Evolutionary conservation across 2,329 filamentous ascomycete genomes (phyloP).

Genomic region (Nannizziopsis arthrosporioides): DNA sequence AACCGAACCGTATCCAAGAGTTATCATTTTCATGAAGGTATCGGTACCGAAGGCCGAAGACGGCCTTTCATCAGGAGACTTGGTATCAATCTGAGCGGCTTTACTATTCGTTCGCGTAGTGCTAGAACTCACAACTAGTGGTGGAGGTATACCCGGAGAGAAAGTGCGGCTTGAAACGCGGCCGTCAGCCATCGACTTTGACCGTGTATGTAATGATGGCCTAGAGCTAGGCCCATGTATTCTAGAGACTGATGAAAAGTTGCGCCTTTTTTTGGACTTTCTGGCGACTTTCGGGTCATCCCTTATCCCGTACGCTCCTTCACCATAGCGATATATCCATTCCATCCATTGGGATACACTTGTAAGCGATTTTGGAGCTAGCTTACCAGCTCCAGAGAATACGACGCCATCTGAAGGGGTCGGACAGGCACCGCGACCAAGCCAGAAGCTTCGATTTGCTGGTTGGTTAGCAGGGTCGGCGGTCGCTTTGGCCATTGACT

Average conservation of each 20-base stretch:
- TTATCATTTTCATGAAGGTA: constrained; percentile 40
- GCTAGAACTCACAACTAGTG: constrained; percentile 25
- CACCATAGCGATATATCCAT: constrained; percentile 71
- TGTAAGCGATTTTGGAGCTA: constrained; percentile 59
- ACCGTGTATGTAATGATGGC: background rate
- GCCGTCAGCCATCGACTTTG: constrained; percentile 1
- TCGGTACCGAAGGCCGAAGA: constrained; percentile 30
- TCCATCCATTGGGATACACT: constrained; percentile 78
- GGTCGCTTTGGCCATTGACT: constrained; percentile 18
- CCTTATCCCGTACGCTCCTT: constrained; percentile 70
- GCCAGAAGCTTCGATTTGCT: constrained; percentile 45
- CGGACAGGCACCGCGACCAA: constrained; percentile 59
- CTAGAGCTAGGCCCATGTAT: background rate
- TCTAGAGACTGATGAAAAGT: constrained; percentile 5
- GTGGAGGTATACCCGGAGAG: constrained; percentile 35
- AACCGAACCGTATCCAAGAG: constrained; percentile 39
- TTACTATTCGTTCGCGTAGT: background rate
- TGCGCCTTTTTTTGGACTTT: constrained; percentile 28
- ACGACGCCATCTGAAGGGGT: constrained; percentile 68
- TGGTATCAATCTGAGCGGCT: background rate
- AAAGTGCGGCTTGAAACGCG: constrained; percentile 12
- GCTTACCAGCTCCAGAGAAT: constrained; percentile 66
- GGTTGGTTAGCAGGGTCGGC: constrained; percentile 16
- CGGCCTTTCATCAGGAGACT: constrained; percentile 12
- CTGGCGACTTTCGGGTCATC: constrained; percentile 63